These are phyloP conservation scores for Cladosporium velox DNA, from an alignment of 2,329 filamentous ascomycete genomes.

Conservation along the genomic window DNA sequence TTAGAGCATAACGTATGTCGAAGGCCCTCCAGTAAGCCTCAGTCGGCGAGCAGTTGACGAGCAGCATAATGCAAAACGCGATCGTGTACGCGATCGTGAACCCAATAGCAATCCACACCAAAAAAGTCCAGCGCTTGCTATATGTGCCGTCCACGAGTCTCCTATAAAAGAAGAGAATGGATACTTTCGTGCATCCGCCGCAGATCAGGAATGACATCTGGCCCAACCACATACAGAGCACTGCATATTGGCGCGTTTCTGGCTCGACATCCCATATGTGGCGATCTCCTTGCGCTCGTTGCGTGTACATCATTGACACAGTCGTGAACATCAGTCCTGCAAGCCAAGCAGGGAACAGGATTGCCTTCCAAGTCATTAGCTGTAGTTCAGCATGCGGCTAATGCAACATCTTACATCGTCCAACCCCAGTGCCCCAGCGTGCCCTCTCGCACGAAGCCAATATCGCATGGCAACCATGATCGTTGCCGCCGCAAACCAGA, in stretches of 20 bases:
- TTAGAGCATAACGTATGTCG: constrained; percentile 36
- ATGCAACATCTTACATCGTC: constrained; percentile 34
- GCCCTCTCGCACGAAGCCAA: constrained; percentile 34
- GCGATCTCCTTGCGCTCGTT: constrained; percentile 35
- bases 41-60: constrained; percentile 44
- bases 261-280: constrained; percentile 41
- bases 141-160: constrained; percentile 42
- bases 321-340: constrained; percentile 28
- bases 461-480: constrained; percentile 32
- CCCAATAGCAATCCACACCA: constrained; percentile 40
- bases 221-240: constrained; percentile 36
- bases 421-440: constrained; percentile 32
- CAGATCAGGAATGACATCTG: constrained; percentile 38
- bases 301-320: constrained; percentile 26
- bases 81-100: constrained; percentile 44
- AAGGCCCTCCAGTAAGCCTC: constrained; percentile 45
- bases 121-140: constrained; percentile 40
- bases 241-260: constrained; percentile 23
- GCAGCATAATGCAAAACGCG: constrained; percentile 38
- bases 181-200: constrained; percentile 40
- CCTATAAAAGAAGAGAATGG: constrained; percentile 45
- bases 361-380: neutral
- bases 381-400: neutral
- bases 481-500: constrained; percentile 31
- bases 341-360: constrained; percentile 31